phyloP scores from a whole-genome alignment of 768 basidiomycete genomes.

The Russula sp. region DNA sequence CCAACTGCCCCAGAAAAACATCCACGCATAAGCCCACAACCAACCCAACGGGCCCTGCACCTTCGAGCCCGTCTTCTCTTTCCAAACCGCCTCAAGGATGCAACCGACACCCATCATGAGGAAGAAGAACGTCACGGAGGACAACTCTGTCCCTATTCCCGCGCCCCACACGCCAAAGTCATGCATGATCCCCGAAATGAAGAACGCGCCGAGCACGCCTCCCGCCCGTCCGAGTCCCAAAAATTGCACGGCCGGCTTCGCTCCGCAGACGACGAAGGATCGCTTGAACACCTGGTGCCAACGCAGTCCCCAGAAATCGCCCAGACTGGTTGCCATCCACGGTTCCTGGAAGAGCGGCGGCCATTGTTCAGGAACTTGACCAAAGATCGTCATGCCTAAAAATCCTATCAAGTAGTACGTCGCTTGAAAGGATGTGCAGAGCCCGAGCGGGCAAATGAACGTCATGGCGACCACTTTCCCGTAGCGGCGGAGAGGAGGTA shows the following conservation, averaged over 20 bases:
- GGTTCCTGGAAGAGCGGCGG: constrained; percentile 61
- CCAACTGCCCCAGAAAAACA: constrained; percentile 23
- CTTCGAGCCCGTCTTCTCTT: constrained; percentile 17
- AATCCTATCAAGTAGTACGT: constrained; percentile 23
- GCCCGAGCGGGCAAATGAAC: constrained; percentile 30
- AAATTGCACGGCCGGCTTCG: constrained; percentile 36
- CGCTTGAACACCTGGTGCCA: constrained; percentile 72
- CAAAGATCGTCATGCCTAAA: constrained; percentile 19
- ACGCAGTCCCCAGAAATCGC: constrained; percentile 57
- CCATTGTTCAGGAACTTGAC: constrained; percentile 45
- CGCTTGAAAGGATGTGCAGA: constrained; percentile 24
- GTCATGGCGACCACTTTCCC: constrained; percentile 22
- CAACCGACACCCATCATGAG: constrained; percentile 27
- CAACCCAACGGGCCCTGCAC: constrained; percentile 26
- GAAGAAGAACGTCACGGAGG: constrained; percentile 28
- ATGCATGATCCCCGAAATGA: constrained; percentile 30
- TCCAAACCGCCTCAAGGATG: constrained; percentile 23
- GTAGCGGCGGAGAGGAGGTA: constrained; percentile 39
- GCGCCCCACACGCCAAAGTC: constrained; percentile 27
- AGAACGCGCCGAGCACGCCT: constrained; percentile 27
- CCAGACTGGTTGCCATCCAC: constrained; percentile 56
- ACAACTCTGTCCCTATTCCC: constrained; percentile 16
- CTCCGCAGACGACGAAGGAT: constrained; percentile 52
- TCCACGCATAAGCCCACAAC: constrained; percentile 26
- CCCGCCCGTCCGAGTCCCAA: constrained; percentile 26